Conservation (phyloP, 345 rosid genomes). For the Firmiana major region DNA sequence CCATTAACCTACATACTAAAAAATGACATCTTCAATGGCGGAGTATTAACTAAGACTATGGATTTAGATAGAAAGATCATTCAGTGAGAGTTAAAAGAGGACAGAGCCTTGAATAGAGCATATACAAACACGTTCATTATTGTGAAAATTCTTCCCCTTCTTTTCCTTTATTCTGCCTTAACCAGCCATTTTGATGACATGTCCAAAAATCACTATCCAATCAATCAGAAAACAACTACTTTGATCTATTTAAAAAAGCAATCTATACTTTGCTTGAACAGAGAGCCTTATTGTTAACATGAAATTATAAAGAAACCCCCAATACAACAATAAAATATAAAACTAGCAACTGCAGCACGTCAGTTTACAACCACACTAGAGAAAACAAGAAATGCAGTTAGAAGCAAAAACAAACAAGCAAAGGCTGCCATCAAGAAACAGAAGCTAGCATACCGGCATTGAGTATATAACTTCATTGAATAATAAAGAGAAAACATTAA, state of each 20-base stretch:
- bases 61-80: background rate
- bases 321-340: background rate
- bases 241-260: background rate
- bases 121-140: background rate
- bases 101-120: background rate
- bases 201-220: background rate
- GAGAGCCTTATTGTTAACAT: background rate
- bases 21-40: background rate
- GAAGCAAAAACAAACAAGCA: background rate
- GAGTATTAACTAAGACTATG: background rate
- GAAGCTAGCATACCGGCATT: background rate
- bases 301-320: background rate
- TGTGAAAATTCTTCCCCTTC: background rate
- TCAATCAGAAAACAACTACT: background rate
- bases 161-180: background rate
- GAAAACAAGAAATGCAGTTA: background rate
- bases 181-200: background rate
- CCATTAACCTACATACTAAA: background rate
- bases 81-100: background rate
- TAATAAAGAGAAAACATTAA: background rate
- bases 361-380: background rate
- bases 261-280: background rate
- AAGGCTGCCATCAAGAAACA: background rate
- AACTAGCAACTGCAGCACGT: background rate
- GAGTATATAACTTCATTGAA: background rate